These are phyloP conservation scores for Geotrichum aggregatum DNA, from an alignment of 1,139 yeast species.

Conservation along the genomic window DNA sequence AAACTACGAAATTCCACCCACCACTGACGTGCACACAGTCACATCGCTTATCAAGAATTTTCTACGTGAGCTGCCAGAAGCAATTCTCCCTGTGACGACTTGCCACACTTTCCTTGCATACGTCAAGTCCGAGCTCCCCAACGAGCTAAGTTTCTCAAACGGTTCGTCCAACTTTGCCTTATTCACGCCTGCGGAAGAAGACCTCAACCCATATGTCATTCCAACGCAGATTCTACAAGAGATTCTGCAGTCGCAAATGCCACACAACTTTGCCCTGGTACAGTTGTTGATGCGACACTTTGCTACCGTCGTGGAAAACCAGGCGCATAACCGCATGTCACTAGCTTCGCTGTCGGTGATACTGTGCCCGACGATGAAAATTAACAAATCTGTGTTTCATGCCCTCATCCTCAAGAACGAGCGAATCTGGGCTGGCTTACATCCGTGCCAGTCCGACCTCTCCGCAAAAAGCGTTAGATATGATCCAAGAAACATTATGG, in stretches of 20 bases:
- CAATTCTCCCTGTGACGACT: constrained; percentile 41
- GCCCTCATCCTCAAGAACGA: constrained; percentile 28
- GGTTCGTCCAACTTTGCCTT: constrained; percentile 12
- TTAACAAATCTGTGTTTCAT: constrained; percentile 29
- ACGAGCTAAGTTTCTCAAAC: neutral
- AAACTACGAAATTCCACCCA: constrained; percentile 54
- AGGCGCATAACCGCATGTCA: constrained; percentile 33
- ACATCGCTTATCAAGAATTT: constrained; percentile 77
- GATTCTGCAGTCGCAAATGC: constrained; percentile 27
- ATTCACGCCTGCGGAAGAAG: constrained; percentile 23
- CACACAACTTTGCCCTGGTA: constrained; percentile 31
- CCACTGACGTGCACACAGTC: constrained; percentile 75
- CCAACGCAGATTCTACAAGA: constrained; percentile 29
- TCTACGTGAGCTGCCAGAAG: constrained; percentile 76
- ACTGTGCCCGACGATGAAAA: constrained; percentile 36
- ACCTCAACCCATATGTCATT: constrained; percentile 22
- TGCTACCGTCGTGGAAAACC: constrained; percentile 24
- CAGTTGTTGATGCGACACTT: constrained; percentile 33
- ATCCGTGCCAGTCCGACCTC: constrained; percentile 16
- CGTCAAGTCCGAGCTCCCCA: constrained; percentile 4
- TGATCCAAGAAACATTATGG: constrained; percentile 9
- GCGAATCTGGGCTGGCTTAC: constrained; percentile 26
- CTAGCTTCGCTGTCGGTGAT: constrained; percentile 33
- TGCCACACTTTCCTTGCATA: constrained; percentile 24
- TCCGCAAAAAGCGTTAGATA: neutral